These are phyloP conservation scores for Pleoardoris graminearum DNA, from an alignment of 2,329 filamentous ascomycete species.

Conservation along the genomic window DNA sequence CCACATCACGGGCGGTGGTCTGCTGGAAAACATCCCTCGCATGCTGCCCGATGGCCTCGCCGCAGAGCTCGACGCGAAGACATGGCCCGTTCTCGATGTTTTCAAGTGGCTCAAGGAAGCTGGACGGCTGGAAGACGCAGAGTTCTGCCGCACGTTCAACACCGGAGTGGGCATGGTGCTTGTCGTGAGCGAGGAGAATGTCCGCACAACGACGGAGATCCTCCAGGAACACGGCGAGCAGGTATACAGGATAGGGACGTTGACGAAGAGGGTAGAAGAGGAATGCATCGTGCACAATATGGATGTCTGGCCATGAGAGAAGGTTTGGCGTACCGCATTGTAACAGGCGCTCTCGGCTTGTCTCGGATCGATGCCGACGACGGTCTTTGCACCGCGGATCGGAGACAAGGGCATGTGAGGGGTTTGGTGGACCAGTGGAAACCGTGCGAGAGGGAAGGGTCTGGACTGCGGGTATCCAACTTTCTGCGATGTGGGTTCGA, in stretches of 20 bases:
- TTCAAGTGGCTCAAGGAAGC: constrained; percentile 83
- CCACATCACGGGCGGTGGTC: constrained; percentile 94
- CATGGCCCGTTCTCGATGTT: constrained; percentile 76
- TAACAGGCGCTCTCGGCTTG: too few species aligned
- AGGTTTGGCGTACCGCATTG: background rate
- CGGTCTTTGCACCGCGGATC: background rate
- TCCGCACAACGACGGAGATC: constrained; percentile 60
- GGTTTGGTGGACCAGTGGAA: constrained; percentile 1
- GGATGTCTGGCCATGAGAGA: constrained; percentile 48
- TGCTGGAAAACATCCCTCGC: constrained; percentile 90
- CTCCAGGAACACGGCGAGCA: constrained; percentile 73
- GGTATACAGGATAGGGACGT: constrained; percentile 73
- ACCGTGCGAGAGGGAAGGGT: background rate
- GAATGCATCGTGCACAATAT: constrained; percentile 68
- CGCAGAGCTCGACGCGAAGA: constrained; percentile 75
- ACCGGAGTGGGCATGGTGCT: constrained; percentile 93
- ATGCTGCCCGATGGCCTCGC: constrained; percentile 81
- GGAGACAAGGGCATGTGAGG: background rate
- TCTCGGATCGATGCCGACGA: too few species aligned
- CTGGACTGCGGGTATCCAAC: constrained; percentile 8
- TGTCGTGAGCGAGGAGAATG: constrained; percentile 70
- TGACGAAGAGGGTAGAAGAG: constrained; percentile 62
- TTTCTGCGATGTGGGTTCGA: background rate
- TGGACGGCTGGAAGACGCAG: constrained; percentile 70
- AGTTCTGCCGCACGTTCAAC: constrained; percentile 95